Evolutionary conservation across 2,329 filamentous ascomycete species (phyloP).

Genomic region (Xenoacremonium recifei): DNA sequence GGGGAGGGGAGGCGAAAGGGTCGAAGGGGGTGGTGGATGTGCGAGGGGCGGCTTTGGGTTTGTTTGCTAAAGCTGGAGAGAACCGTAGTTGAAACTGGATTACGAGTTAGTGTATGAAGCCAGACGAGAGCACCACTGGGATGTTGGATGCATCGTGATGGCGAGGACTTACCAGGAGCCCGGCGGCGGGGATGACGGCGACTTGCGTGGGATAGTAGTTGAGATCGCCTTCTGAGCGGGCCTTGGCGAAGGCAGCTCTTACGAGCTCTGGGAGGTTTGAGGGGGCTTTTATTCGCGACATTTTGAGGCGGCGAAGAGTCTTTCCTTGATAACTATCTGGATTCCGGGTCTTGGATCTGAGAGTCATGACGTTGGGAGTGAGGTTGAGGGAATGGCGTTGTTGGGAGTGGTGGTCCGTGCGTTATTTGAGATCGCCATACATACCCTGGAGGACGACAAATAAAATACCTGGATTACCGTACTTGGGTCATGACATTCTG

Average conservation of each 20-base stretch:
- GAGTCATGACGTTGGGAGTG: no score
- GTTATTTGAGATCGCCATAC: no score
- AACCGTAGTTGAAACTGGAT: slow-evolving; percentile 70
- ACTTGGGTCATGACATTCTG: no score
- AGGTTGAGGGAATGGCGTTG: no score
- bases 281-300: slow-evolving; percentile 42
- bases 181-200: slow-evolving; percentile 42
- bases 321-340: no score
- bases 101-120: slow-evolving; percentile 2
- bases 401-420: no score
- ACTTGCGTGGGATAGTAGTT: slow-evolving; percentile 56
- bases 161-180: slow-evolving; percentile 39
- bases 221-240: slow-evolving; percentile 47
- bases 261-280: slow-evolving; percentile 51
- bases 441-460: no score
- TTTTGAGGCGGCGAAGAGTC: no score
- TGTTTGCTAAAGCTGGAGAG: slow-evolving; percentile 66
- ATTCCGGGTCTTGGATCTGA: no score
- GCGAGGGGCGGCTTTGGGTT: slow-evolving; percentile 51
- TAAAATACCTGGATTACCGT: no score
- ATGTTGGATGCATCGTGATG: not conserved
- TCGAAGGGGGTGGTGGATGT: slow-evolving; percentile 45
- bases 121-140: not conserved
- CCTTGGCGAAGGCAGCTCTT: slow-evolving; percentile 46
- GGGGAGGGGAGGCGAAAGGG: slow-evolving; percentile 62